Evolutionary conservation across 2,329 filamentous ascomycete genomes (phyloP).

Genomic region (Alternaria incomplexa): DNA sequence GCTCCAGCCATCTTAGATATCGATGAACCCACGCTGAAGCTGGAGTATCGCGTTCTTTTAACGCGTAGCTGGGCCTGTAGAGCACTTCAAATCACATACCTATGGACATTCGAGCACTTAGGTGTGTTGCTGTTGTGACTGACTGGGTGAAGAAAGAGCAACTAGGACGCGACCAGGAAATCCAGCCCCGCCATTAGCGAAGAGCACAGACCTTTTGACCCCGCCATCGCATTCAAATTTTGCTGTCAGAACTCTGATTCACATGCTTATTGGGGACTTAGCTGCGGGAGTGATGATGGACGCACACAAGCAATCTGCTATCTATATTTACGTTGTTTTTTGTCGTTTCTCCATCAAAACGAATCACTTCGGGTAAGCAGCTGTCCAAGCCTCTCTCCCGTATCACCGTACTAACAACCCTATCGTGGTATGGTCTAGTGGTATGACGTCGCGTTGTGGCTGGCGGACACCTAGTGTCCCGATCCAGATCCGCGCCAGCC

Average conservation of each 20-base stretch:
- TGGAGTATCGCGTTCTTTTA: not conserved
- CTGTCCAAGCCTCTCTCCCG: not conserved
- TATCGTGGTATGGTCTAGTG: conserved; percentile 45
- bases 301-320: too few relatives aligned
- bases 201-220: conserved; percentile 22
- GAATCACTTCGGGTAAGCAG: conserved; percentile 17
- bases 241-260: not conserved
- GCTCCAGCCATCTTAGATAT: not conserved
- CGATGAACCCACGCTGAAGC: not conserved
- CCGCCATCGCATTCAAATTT: conserved; percentile 9
- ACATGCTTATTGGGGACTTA: fast-evolving
- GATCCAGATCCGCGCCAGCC: conserved; percentile 46
- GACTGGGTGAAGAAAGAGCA: conserved; percentile 10
- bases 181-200: conserved; percentile 14
- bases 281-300: too few relatives aligned
- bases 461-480: conserved; percentile 29
- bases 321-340: too few relatives aligned
- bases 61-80: not conserved
- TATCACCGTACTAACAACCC: not conserved
- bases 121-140: not conserved
- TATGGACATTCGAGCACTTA: conserved; percentile 7
- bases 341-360: conserved; percentile 16
- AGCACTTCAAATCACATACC: conserved; percentile 10
- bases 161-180: not conserved
- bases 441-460: conserved; percentile 51